These are phyloP conservation scores for Chaetomidium leptoderma DNA, from an alignment of 495 filamentous ascomycete species.

Conservation along the genomic window DNA sequence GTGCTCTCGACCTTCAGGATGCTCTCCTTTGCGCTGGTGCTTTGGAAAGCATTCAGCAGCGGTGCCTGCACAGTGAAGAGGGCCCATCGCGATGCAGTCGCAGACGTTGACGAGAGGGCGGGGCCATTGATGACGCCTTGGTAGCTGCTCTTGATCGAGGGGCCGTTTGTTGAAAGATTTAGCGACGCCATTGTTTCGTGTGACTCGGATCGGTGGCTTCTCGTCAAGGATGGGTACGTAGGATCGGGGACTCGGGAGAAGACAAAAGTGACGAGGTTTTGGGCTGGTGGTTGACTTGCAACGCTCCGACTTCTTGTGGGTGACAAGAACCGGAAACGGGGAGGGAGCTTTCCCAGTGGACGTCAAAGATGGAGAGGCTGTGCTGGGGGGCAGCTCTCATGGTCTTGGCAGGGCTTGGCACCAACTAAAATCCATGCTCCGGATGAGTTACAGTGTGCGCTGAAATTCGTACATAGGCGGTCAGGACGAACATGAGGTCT, in stretches of 20 bases:
- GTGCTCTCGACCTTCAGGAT: conserved; percentile 88
- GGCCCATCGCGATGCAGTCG: conserved; percentile 69
- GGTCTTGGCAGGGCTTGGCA: conserved; percentile 14
- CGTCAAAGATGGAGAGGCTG: conserved; percentile 20
- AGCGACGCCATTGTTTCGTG: conserved; percentile 71
- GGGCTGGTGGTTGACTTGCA: neutral
- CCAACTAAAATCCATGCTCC: neutral
- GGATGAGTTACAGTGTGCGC: too few species aligned
- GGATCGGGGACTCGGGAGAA: neutral
- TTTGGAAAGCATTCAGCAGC: conserved; percentile 85
- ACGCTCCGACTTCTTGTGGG: neutral
- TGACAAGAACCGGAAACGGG: conserved; percentile 7
- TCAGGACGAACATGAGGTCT: too few species aligned
- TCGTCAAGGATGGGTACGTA: neutral
- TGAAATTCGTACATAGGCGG: too few species aligned
- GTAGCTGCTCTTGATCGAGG: conserved; percentile 90
- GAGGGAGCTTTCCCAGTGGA: conserved; percentile 13
- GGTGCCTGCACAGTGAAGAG: conserved; percentile 88
- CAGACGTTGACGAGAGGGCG: conserved; percentile 55
- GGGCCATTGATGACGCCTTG: conserved; percentile 75
- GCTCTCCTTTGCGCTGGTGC: conserved; percentile 80
- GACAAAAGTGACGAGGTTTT: neutral
- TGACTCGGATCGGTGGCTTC: neutral
- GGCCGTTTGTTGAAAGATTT: conserved; percentile 84
- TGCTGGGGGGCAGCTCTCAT: conserved; percentile 10